Evolutionary conservation across 1,139 yeast genomes (phyloP).

Genomic region (Magnusiomyces paraingens): DNA sequence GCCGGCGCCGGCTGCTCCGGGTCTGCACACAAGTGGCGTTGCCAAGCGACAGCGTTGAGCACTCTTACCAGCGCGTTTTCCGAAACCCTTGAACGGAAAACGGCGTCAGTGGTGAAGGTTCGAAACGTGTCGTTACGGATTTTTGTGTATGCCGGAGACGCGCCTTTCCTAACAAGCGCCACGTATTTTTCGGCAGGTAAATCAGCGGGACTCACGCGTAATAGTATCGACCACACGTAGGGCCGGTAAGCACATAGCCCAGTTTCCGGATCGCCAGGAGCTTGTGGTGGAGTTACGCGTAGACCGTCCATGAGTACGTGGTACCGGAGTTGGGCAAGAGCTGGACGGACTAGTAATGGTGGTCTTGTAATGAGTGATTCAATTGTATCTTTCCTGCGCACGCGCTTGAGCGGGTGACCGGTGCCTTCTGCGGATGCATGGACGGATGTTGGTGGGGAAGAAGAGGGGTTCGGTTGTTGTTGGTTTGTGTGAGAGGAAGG

Average conservation of each 20-base stretch:
- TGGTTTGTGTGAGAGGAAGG: too few relatives aligned
- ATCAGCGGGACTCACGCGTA: slow-evolving; percentile 52
- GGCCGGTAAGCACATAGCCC: slow-evolving; percentile 58
- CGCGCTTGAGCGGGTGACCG: slow-evolving; percentile 13
- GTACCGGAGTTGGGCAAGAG: slow-evolving; percentile 74
- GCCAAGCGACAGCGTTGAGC: slow-evolving; percentile 67
- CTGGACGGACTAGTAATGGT: slow-evolving; percentile 58
- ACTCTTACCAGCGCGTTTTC: slow-evolving; percentile 65
- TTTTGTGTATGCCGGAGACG: slow-evolving; percentile 50
- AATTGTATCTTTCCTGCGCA: slow-evolving; percentile 46
- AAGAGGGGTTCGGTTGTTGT: too few relatives aligned
- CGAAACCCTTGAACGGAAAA: slow-evolving; percentile 58
- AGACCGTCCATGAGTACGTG: slow-evolving; percentile 74
- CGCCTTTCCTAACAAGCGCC: slow-evolving; percentile 50
- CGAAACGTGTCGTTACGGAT: slow-evolving; percentile 84
- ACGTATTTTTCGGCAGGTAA: slow-evolving; percentile 46
- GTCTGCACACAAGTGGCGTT: slow-evolving; percentile 18
- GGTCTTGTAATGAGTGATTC: slow-evolving; percentile 58
- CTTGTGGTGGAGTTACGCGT: slow-evolving; percentile 23
- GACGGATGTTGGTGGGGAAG: too few relatives aligned
- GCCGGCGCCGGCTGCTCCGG: slow-evolving; percentile 1
- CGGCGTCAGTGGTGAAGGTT: slow-evolving; percentile 69
- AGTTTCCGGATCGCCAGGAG: slow-evolving; percentile 20
- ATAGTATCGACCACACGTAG: slow-evolving; percentile 76
- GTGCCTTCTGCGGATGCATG: too few relatives aligned